Evolutionary conservation across 139 green algal species (phyloP).

Genomic region (Chlamydomonas urium): DNA sequence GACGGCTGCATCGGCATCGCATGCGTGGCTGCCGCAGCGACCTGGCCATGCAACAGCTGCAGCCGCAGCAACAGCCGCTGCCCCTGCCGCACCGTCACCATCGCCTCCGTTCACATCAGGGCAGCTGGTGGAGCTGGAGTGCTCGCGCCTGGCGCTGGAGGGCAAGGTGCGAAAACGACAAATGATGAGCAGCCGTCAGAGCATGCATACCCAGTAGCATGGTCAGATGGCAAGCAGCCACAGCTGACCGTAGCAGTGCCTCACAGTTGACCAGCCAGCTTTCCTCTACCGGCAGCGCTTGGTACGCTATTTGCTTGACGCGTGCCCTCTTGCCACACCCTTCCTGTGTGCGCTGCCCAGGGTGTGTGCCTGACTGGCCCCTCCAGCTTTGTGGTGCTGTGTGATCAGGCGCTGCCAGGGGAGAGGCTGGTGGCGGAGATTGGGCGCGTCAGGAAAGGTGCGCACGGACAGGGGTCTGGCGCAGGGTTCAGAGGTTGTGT

Average conservation of each 20-base stretch:
- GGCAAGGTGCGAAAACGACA: constrained; percentile 29
- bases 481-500: neutral
- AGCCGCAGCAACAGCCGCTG: too few species aligned
- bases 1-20: too few species aligned
- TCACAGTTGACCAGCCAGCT: neutral
- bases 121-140: constrained; percentile 39
- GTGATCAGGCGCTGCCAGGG: constrained; percentile 63
- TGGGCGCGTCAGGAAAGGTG: constrained; percentile 23
- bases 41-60: too few species aligned
- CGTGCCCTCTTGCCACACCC: neutral
- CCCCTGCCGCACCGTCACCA: too few species aligned
- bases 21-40: too few species aligned
- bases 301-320: neutral
- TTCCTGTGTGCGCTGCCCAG: constrained; percentile 17
- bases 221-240: too few species aligned
- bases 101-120: too few species aligned
- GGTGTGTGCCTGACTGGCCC: constrained; percentile 52
- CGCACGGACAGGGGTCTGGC: neutral
- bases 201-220: too few species aligned
- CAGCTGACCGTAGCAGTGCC: too few species aligned
- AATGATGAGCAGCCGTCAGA: neutral
- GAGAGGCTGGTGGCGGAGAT: constrained; percentile 58
- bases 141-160: constrained; percentile 41
- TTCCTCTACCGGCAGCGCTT: neutral
- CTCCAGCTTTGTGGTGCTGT: constrained; percentile 62